phyloP scores from a whole-genome alignment of 2,329 filamentous ascomycete genomes.

The Aspergillus oerlinghausenensis region DNA sequence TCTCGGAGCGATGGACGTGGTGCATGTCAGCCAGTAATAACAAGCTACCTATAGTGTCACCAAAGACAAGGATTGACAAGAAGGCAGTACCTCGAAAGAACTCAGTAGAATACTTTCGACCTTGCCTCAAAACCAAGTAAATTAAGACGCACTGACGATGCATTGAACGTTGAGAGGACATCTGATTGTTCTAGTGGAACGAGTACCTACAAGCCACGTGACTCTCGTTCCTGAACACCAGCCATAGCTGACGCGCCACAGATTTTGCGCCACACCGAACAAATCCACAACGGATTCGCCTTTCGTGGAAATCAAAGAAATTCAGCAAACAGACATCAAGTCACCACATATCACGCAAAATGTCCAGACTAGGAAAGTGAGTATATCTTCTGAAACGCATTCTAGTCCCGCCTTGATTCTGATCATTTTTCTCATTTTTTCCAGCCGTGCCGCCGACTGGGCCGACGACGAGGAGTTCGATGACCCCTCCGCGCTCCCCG shows the following conservation, averaged over 20 bases:
- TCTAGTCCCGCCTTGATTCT: slow-evolving; percentile 4
- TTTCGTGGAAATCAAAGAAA: slow-evolving; percentile 39
- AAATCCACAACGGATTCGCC: slow-evolving; percentile 42
- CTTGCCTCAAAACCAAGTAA: background rate
- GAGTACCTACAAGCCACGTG: slow-evolving; percentile 10
- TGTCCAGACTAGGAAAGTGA: slow-evolving; percentile 47
- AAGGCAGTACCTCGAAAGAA: no score
- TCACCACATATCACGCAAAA: slow-evolving; percentile 30
- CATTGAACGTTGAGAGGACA: background rate
- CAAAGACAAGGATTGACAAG: no score
- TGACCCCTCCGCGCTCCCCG: slow-evolving; percentile 77
- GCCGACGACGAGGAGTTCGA: slow-evolving; percentile 87
- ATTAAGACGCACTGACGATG: background rate
- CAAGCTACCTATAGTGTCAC: no score
- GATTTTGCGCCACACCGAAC: slow-evolving; percentile 26
- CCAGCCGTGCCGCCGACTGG: slow-evolving; percentile 73
- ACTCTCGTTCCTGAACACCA: slow-evolving; percentile 10
- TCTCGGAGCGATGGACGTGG: no score
- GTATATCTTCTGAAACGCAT: slow-evolving; percentile 13
- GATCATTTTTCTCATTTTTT: slow-evolving; percentile 16
- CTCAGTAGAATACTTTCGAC: background rate
- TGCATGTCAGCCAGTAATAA: background rate
- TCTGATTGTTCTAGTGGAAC: background rate
- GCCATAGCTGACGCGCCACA: slow-evolving; percentile 34
- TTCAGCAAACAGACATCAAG: slow-evolving; percentile 27